Evolutionary conservation across 139 green algal species (phyloP).

Genomic region (Ettlia oleoabundans): DNA sequence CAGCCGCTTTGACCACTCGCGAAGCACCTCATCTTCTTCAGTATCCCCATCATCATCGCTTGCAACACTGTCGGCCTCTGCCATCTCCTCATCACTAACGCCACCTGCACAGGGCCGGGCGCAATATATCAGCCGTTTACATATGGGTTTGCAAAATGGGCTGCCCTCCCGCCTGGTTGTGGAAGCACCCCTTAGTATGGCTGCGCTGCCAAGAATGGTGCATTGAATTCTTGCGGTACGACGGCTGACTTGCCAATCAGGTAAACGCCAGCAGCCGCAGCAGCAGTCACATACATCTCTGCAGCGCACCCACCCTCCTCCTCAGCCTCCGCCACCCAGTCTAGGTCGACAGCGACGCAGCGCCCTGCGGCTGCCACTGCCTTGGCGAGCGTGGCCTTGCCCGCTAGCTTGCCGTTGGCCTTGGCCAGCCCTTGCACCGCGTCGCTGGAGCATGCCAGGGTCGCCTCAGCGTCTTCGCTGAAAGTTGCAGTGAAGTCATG

Average conservation of each 20-base stretch:
- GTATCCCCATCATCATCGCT: constrained; percentile 8
- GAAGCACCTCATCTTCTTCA: constrained; percentile 30
- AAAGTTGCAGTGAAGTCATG: not conserved
- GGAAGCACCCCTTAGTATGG: too few species aligned
- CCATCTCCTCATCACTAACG: constrained; percentile 22
- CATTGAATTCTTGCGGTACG: too few species aligned
- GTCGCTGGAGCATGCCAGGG: not conserved
- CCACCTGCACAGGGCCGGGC: not conserved
- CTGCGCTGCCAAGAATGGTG: too few species aligned
- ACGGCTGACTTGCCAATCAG: too few species aligned
- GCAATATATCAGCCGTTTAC: too few species aligned
- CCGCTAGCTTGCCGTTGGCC: constrained; percentile 30
- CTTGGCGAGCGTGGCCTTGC: not conserved
- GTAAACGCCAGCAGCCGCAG: too few species aligned
- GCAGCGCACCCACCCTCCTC: not conserved
- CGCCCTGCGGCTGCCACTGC: constrained; percentile 22
- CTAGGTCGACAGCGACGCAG: constrained; percentile 19
- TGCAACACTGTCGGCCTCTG: not conserved
- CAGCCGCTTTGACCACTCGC: constrained; percentile 31
- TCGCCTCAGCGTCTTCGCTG: not conserved
- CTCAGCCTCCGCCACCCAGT: constrained; percentile 24
- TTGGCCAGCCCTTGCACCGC: constrained; percentile 2
- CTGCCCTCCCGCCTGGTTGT: too few species aligned
- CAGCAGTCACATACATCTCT: too few species aligned
- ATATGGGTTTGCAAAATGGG: too few species aligned